These are phyloP conservation scores for Aspergillus sergii DNA, from an alignment of 2,329 filamentous ascomycete species.

Conservation along the genomic window DNA sequence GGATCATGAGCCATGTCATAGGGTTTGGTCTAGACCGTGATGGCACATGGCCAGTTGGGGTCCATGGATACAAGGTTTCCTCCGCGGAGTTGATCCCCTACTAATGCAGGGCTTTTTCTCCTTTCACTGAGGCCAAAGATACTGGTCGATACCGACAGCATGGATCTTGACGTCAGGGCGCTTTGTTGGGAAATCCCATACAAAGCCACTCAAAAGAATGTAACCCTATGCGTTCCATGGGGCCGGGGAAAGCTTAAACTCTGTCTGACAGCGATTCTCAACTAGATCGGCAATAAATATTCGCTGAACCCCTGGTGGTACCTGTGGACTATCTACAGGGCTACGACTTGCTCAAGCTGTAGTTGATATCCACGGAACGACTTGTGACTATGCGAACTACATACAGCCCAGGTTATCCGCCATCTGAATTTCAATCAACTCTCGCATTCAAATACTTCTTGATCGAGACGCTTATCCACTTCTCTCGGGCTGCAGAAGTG, in stretches of 20 bases:
- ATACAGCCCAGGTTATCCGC: not conserved
- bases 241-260: not conserved
- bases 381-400: not conserved
- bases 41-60: not conserved
- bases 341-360: not conserved
- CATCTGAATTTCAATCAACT: not conserved
- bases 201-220: not conserved
- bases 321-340: no score
- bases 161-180: not conserved
- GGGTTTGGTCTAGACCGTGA: not conserved
- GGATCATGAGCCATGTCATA: not conserved
- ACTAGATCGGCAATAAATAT: not conserved
- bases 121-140: not conserved
- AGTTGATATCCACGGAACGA: not conserved
- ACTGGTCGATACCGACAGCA: not conserved
- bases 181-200: not conserved
- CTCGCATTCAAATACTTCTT: not conserved
- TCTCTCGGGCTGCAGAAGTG: not conserved
- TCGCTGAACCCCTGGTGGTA: no score
- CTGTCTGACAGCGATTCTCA: not conserved
- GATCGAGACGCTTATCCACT: not conserved
- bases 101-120: not conserved
- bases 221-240: not conserved
- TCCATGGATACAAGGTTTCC: not conserved
- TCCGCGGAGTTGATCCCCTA: not conserved